Conservation (phyloP, 148 eudicot species). For the Chenopodium quinoa region DNA sequence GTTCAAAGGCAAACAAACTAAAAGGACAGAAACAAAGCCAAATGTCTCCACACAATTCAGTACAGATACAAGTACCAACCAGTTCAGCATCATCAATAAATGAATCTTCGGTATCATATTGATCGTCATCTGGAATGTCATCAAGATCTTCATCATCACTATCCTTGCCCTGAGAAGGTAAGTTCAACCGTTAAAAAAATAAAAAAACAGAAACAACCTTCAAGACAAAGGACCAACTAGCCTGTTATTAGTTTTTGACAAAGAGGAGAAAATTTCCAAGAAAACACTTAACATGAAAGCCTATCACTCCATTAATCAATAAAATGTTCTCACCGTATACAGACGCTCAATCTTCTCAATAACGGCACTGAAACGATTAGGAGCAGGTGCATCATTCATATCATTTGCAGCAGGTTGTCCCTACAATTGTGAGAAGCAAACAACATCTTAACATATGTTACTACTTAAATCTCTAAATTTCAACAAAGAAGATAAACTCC, state of each 20-base stretch:
- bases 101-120: slow-evolving; percentile 99
- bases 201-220: background rate
- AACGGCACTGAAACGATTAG: slow-evolving; percentile 77
- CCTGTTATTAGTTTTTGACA: background rate
- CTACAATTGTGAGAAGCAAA: slow-evolving; percentile 24
- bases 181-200: slow-evolving; percentile 2
- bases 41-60: background rate
- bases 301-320: background rate
- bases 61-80: slow-evolving; percentile 49
- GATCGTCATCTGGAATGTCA: slow-evolving; percentile 92
- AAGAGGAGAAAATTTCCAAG: background rate
- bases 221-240: background rate
- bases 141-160: slow-evolving; percentile 93
- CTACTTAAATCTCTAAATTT: background rate
- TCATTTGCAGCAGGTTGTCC: slow-evolving; percentile 59
- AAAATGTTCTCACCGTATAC: slow-evolving; percentile 61
- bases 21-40: background rate
- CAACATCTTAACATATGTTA: background rate
- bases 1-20: background rate
- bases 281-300: background rate
- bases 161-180: slow-evolving; percentile 64
- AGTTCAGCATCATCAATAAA: slow-evolving; percentile 93
- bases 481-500: background rate
- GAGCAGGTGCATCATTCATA: slow-evolving; percentile 53
- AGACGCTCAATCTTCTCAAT: slow-evolving; percentile 93